These are phyloP conservation scores for Hamamelis virginiana DNA, from an alignment of 164 flowering plant genomes.

Conservation along the genomic window DNA sequence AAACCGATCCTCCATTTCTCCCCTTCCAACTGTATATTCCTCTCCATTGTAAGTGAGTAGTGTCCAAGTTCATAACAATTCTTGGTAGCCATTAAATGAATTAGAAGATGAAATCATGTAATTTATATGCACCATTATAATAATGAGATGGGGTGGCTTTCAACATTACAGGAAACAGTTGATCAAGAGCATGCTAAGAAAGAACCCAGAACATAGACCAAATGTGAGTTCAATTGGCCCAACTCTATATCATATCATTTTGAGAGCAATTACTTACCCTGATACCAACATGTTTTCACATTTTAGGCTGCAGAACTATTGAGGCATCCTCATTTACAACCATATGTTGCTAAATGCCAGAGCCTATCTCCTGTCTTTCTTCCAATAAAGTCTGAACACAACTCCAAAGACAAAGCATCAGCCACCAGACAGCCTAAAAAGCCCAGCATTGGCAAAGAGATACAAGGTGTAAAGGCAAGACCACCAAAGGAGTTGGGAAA, in stretches of 20 bases:
- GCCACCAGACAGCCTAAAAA: constrained; percentile 15
- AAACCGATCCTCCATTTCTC: constrained; percentile 66
- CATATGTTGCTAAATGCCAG: constrained; percentile 40
- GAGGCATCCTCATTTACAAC: constrained; percentile 56
- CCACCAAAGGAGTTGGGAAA: background rate
- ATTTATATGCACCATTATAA: background rate
- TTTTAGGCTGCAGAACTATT: constrained; percentile 59
- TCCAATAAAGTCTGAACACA: constrained; percentile 36
- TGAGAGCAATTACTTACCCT: background rate
- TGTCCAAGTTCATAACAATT: background rate
- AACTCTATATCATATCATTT: background rate
- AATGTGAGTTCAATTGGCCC: constrained; percentile 39
- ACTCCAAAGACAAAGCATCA: constrained; percentile 14
- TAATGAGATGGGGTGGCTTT: background rate
- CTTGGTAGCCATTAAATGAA: background rate
- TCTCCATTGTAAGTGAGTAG: constrained; percentile 58
- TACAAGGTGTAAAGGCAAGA: constrained; percentile 1
- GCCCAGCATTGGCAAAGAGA: constrained; percentile 3
- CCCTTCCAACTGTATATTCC: constrained; percentile 77
- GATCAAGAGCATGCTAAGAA: constrained; percentile 69
- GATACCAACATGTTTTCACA: background rate
- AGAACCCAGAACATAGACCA: constrained; percentile 71
- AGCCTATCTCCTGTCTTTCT: constrained; percentile 44
- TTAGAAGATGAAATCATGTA: background rate
- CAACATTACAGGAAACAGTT: constrained; percentile 44